These are phyloP conservation scores for Ziziphus jujuba DNA, from an alignment of 306 rosid species.

Conservation along the genomic window DNA sequence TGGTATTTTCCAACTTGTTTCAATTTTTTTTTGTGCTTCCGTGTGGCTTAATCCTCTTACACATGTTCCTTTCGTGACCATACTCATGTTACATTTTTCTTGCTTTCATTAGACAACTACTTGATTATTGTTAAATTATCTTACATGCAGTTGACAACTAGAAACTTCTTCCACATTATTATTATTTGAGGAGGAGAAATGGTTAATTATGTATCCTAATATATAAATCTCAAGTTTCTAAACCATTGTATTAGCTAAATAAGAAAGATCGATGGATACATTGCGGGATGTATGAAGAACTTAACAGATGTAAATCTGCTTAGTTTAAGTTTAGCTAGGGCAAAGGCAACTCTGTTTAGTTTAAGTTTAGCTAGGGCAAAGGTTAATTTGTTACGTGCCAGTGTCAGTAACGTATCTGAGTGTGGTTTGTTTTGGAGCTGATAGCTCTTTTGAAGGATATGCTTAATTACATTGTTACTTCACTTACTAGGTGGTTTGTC, in stretches of 20 bases:
- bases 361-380: neutral
- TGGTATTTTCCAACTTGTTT: slow-evolving; percentile 54
- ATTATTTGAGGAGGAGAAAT: too few relatives aligned
- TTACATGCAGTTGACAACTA: too few relatives aligned
- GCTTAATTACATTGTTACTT: slow-evolving; percentile 16
- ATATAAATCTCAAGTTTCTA: too few relatives aligned
- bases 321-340: neutral
- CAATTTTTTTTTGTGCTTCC: slow-evolving; percentile 6
- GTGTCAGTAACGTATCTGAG: neutral
- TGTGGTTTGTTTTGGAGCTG: neutral
- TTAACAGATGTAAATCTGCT: neutral
- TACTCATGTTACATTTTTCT: neutral
- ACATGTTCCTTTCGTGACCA: slow-evolving; percentile 16
- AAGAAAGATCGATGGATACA: too few relatives aligned
- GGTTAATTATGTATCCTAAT: too few relatives aligned
- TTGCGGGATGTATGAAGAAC: neutral
- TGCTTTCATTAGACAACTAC: neutral
- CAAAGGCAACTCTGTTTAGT: neutral
- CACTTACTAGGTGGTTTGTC: slow-evolving; percentile 8
- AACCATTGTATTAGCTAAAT: too few relatives aligned
- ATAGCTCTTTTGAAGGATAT: neutral
- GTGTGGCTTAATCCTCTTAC: slow-evolving; percentile 2
- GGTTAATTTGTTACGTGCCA: slow-evolving; percentile 7
- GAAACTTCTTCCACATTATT: too few relatives aligned
- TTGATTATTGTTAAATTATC: neutral